Evolutionary conservation across 495 filamentous ascomycete genomes (phyloP).

Genomic region (Podospora didyma): DNA sequence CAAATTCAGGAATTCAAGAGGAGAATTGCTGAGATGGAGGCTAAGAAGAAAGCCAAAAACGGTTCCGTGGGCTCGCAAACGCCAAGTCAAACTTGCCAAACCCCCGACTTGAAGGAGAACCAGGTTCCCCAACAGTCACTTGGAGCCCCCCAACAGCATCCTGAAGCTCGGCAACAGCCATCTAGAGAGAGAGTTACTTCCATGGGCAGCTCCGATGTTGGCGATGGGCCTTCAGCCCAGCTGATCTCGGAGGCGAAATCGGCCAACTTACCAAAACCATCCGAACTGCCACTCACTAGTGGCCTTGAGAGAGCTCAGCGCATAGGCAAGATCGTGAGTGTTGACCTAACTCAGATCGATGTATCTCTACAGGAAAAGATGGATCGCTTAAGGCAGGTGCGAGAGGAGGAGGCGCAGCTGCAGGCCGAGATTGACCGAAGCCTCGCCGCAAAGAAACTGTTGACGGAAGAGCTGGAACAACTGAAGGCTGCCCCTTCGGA

Average conservation of each 20-base stretch:
- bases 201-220: constrained; percentile 7
- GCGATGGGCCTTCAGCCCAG: constrained; percentile 16
- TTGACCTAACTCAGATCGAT: constrained; percentile 55
- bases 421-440: constrained; percentile 53
- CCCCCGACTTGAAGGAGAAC: constrained; percentile 31
- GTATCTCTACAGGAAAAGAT: constrained; percentile 48
- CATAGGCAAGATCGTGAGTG: constrained; percentile 51
- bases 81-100: constrained; percentile 24
- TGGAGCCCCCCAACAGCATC: no score
- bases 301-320: constrained; percentile 33
- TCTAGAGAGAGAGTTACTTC: background rate
- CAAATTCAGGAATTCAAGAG: constrained; percentile 71
- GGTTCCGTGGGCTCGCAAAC: constrained; percentile 19
- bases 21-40: constrained; percentile 73
- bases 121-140: constrained; percentile 6
- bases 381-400: constrained; percentile 49
- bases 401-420: constrained; percentile 55
- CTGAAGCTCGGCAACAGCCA: no score
- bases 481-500: constrained; percentile 44
- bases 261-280: constrained; percentile 16
- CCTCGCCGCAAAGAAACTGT: constrained; percentile 38
- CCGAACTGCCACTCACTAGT: constrained; percentile 6
- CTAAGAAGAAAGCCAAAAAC: constrained; percentile 48
- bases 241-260: constrained; percentile 17
- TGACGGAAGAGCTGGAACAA: constrained; percentile 53